A percentile compares a stretch with the other conserved stretches of the same genome.
Evolutionary conservation across 345 rosid species (phyloP).

Genomic region (Eutrema yunnanense): DNA sequence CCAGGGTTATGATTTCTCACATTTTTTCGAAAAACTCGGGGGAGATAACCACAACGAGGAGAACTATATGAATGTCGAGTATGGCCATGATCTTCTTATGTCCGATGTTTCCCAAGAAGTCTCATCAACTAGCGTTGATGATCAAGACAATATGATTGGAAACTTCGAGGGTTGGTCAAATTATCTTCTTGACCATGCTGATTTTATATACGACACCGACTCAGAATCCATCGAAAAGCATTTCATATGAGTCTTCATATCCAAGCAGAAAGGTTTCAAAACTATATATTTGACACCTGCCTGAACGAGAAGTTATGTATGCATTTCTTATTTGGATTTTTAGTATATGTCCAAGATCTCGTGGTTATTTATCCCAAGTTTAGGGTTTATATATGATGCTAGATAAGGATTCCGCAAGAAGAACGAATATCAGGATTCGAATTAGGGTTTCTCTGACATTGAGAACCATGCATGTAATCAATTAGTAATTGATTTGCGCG

Average conservation of each 20-base stretch:
- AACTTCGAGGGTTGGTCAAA: constrained; percentile 23
- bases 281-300: background rate
- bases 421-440: background rate
- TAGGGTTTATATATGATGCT: background rate
- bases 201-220: constrained; percentile 16
- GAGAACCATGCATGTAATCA: constrained; percentile 15
- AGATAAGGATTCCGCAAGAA: background rate
- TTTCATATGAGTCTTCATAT: constrained; percentile 2
- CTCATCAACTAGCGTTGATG: constrained; percentile 33
- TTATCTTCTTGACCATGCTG: constrained; percentile 20
- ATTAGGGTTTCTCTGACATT: constrained; percentile 7
- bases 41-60: too few relatives aligned
- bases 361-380: background rate
- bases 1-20: constrained; percentile 16
- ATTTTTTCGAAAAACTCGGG: constrained; percentile 17
- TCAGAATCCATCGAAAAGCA: constrained; percentile 17
- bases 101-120: constrained; percentile 28
- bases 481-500: constrained; percentile 12
- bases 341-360: background rate
- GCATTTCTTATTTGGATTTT: background rate
- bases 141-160: constrained; percentile 20
- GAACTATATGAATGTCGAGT: background rate
- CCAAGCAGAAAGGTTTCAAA: constrained; percentile 10
- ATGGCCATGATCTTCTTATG: constrained; percentile 13
- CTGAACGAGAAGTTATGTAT: background rate